Conservation (phyloP, 2,329 filamentous ascomycete species). For the Hypoxylon sp. region DNA sequence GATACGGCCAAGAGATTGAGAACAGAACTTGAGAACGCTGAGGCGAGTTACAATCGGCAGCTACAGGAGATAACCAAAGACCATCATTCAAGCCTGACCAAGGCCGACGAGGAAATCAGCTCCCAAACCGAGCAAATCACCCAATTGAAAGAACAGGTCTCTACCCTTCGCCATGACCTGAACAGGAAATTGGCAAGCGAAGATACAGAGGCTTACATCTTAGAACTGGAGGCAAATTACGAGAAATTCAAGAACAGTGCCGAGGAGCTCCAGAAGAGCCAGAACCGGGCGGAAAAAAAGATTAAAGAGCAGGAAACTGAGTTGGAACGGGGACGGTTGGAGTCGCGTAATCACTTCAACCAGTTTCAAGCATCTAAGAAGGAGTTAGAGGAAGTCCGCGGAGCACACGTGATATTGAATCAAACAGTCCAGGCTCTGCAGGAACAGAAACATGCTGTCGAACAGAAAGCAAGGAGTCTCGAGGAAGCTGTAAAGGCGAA, state of each 20-base stretch:
- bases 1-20: neutral
- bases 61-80: neutral
- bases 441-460: neutral
- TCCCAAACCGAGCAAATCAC: neutral
- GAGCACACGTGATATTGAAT: neutral
- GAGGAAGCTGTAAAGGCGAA: neutral
- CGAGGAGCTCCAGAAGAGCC: neutral
- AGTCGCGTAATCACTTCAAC: neutral
- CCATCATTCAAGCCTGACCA: neutral
- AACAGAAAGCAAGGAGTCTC: neutral
- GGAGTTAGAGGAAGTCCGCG: neutral
- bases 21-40: neutral
- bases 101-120: conserved; percentile 6
- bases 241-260: neutral
- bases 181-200: neutral
- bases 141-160: neutral
- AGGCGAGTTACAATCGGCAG: neutral
- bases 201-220: neutral
- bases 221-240: neutral
- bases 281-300: neutral
- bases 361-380: neutral
- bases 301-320: neutral
- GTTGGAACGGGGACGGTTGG: neutral
- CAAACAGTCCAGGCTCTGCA: neutral
- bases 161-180: neutral